phyloP scores from a whole-genome alignment of 768 basidiomycete species.

The Leccinum subtestaceum region DNA sequence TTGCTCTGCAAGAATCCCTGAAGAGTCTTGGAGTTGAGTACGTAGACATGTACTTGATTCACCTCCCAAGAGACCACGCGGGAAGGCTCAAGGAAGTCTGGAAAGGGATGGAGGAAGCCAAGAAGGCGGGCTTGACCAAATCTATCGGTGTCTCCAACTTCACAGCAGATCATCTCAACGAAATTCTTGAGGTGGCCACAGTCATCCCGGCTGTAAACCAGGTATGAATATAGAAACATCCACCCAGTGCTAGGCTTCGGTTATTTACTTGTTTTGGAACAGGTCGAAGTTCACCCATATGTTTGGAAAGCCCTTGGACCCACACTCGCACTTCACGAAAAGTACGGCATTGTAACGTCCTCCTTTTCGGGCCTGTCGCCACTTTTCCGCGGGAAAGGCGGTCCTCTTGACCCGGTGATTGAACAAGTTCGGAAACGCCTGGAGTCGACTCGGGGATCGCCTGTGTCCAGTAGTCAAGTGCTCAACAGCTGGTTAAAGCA shows the following conservation, averaged over 20 bases:
- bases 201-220: constrained; percentile 54
- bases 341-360: constrained; percentile 38
- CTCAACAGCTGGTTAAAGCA: constrained; percentile 32
- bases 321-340: constrained; percentile 33
- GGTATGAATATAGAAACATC: constrained; percentile 25
- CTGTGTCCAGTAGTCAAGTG: constrained; percentile 30
- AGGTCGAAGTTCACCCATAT: constrained; percentile 58
- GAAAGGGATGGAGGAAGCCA: constrained; percentile 58
- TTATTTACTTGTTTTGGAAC: not conserved
- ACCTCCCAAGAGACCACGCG: constrained; percentile 38
- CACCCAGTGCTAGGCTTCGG: not conserved
- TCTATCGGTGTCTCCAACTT: constrained; percentile 60
- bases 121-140: constrained; percentile 39
- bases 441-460: constrained; percentile 21
- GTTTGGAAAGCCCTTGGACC: constrained; percentile 42
- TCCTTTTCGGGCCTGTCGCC: constrained; percentile 44
- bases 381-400: constrained; percentile 34
- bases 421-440: constrained; percentile 32
- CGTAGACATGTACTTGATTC: constrained; percentile 66
- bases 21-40: constrained; percentile 50
- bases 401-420: constrained; percentile 40
- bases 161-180: constrained; percentile 39
- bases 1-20: constrained; percentile 51
- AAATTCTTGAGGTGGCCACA: constrained; percentile 42
- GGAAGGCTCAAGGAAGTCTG: constrained; percentile 52